phyloP scores from a whole-genome alignment of 495 filamentous ascomycete species.

The Rhypophila decipiens region DNA sequence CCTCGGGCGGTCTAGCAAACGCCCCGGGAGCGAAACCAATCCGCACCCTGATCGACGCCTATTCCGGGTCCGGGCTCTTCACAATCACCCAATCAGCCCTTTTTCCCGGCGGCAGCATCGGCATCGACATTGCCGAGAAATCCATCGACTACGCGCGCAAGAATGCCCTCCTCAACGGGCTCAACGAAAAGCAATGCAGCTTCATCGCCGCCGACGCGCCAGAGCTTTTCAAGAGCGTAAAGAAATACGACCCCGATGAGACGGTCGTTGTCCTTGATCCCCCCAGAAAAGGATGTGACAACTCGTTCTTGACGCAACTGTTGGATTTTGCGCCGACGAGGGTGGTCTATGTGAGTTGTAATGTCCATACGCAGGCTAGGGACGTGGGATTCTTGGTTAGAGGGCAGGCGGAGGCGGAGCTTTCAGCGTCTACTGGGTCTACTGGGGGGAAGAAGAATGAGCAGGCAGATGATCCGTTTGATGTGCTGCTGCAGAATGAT shows the following conservation, averaged over 20 bases:
- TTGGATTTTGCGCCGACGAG: constrained; percentile 65
- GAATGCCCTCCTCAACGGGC: constrained; percentile 72
- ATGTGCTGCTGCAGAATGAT: constrained; percentile 10
- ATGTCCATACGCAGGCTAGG: constrained; percentile 94
- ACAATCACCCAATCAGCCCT: constrained; percentile 83
- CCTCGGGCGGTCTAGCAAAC: too few relatives aligned
- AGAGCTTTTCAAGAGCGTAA: constrained; percentile 65
- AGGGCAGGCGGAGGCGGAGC: constrained; percentile 35
- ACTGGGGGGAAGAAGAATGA: too few relatives aligned
- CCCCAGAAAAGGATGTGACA: constrained; percentile 89
- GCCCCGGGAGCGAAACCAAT: constrained; percentile 34
- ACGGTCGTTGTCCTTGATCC: constrained; percentile 91
- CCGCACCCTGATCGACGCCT: constrained; percentile 89
- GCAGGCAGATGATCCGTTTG: constrained; percentile 6
- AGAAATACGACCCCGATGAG: constrained; percentile 63
- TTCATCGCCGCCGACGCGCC: constrained; percentile 85
- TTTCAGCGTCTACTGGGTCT: too few relatives aligned
- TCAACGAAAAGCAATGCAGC: constrained; percentile 49
- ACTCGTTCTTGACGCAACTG: constrained; percentile 74
- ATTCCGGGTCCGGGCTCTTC: constrained; percentile 95
- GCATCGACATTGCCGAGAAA: constrained; percentile 52
- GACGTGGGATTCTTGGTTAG: constrained; percentile 81
- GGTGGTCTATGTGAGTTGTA: constrained; percentile 92
- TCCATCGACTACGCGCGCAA: constrained; percentile 68
- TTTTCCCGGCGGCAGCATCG: constrained; percentile 49